phyloP scores from a whole-genome alignment of 805 yeast species.

The Metschnikowia similis region DNA sequence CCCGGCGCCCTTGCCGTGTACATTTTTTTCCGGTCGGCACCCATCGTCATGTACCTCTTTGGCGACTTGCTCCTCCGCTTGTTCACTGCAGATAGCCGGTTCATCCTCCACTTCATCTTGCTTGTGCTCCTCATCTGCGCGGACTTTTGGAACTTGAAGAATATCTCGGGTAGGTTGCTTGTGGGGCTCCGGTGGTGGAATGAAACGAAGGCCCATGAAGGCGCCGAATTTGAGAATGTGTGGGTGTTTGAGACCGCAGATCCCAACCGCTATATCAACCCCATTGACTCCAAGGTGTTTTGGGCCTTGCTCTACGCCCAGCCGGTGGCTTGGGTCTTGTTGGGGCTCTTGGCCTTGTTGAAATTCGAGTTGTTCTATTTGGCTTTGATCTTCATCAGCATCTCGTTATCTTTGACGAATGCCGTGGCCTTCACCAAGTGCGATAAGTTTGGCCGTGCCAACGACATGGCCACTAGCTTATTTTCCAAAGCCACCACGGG shows the following conservation, averaged over 20 bases:
- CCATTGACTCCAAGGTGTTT: conserved; percentile 85
- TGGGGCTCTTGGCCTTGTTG: conserved; percentile 74
- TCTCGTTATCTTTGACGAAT: conserved; percentile 72
- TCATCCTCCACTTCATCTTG: conserved; percentile 70
- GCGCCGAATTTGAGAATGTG: conserved; percentile 52
- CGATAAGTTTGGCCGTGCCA: conserved; percentile 87
- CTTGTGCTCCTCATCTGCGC: conserved; percentile 75
- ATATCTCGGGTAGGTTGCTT: conserved; percentile 81
- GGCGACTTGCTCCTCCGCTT: conserved; percentile 61
- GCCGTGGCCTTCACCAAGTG: conserved; percentile 88
- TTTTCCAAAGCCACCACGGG: conserved; percentile 50
- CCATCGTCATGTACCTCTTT: conserved; percentile 62
- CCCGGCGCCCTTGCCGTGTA: conserved; percentile 72
- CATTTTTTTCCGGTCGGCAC: conserved; percentile 57
- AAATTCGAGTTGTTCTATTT: conserved; percentile 70
- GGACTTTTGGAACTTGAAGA: conserved; percentile 92
- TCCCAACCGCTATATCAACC: conserved; percentile 68
- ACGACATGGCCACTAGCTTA: conserved; percentile 55
- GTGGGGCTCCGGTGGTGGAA: conserved; percentile 99
- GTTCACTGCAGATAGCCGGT: conserved; percentile 36
- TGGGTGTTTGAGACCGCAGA: conserved; percentile 91
- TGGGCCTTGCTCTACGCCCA: conserved; percentile 76
- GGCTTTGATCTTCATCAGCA: conserved; percentile 60
- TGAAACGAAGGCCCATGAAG: conserved; percentile 43
- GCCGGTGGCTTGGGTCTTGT: conserved; percentile 70